Conservation (phyloP, 1,284 basidiomycete genomes). For the Ganoderma lucidum region DNA sequence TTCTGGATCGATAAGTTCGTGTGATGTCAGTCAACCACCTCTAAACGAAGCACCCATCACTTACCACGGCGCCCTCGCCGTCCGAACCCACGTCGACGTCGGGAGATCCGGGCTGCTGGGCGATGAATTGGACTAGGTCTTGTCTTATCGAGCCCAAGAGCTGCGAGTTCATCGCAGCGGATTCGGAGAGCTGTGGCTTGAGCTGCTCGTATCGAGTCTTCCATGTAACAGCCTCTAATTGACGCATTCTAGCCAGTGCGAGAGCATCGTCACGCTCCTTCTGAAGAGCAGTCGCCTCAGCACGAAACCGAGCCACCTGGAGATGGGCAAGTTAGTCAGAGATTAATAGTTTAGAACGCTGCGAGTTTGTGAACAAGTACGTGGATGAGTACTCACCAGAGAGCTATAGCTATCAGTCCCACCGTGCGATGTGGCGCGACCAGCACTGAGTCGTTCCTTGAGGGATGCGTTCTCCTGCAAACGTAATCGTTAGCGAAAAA, state of each 20-base stretch:
- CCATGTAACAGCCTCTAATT: conserved; percentile 11
- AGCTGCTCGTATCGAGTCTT: conserved; percentile 19
- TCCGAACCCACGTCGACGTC: no score
- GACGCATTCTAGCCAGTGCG: background rate
- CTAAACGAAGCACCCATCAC: background rate
- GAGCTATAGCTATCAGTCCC: background rate
- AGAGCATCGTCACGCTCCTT: conserved; percentile 9
- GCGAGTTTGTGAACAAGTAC: no score
- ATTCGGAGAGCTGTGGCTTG: conserved; percentile 8
- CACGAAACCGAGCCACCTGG: background rate
- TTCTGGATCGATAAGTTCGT: background rate
- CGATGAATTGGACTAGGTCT: background rate
- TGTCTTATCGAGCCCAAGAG: conserved; percentile 6
- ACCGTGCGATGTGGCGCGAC: background rate
- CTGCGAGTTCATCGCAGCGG: background rate
- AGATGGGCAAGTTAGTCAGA: background rate
- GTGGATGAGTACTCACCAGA: background rate
- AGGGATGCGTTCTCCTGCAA: conserved; percentile 10
- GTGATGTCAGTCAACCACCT: background rate
- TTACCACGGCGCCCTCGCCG: background rate
- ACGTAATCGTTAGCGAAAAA: background rate
- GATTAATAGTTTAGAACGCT: background rate
- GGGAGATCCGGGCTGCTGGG: background rate
- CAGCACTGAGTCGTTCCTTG: background rate
- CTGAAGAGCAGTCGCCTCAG: background rate